Base-by-base conservation (phyloP, 352 stramenopile genomes). In the Peronospora tabacina region DNA sequence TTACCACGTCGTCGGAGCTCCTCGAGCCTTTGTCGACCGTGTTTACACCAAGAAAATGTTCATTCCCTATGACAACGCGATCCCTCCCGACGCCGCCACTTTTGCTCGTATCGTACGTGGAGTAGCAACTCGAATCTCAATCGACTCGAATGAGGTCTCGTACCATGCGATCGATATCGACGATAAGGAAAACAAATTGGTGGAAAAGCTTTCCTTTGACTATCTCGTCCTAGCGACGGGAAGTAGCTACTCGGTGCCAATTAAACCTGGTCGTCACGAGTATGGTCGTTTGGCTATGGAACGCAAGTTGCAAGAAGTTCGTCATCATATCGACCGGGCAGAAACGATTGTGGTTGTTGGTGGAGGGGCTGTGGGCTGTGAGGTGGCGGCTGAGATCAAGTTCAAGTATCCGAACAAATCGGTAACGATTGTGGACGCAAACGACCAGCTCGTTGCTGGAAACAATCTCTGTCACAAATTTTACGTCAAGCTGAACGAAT, bases 161-260 rank as follows among this genome's bases (percentile, higher is more conserved):
- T 75, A 81, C 41, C 57, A 52, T 8, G 40, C 48, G 15, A 66
- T 84, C 33, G 38, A 22, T 10, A 54, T 42, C 5, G 41, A 68
- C 30, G 59, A 78, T 19, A 52, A 68, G 7, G 50, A 78, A 26
- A 55, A 34, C 12, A 33, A 36, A 2, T 17, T 32, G 43, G 50
- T 48, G 38, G 58, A 72, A 19, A 66, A 48, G 29, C 50, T 88
- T 5, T 12, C 35, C 1, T 86, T 81, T 37, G 74, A 85, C 66
- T 88, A 81, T 44, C 55, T 88, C 5, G 61, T 88, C 20, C 48
- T 88, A 19, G 74, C 77, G 0, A 88, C 61, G 1, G 72, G 75
- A 0, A 84, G 70, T 52, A 68, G 58, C 11, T 85, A 86, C 58
- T 51, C 72, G 0, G 57, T 64, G 7, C 75, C 74, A 0, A 78